Evolutionary conservation across 2,329 filamentous ascomycete genomes (phyloP).

Genomic region (Diaporthe batatas): DNA sequence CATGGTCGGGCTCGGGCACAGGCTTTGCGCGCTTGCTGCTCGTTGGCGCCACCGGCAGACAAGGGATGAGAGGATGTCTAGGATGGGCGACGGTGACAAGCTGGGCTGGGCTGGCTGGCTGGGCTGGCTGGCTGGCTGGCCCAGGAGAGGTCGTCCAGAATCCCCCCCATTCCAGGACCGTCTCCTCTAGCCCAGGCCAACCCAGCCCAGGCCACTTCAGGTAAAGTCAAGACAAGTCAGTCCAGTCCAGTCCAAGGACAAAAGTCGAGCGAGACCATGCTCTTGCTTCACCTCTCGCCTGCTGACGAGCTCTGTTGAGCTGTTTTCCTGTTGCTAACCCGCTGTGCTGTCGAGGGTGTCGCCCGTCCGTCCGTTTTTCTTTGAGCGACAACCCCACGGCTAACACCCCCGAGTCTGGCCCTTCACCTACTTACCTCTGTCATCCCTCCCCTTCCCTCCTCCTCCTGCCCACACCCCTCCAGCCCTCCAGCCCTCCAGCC

Average conservation of each 20-base stretch:
- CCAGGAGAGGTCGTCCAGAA: slow-evolving; percentile 20
- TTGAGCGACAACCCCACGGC: slow-evolving; percentile 17
- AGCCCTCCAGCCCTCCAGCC: background rate
- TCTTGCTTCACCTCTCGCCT: background rate
- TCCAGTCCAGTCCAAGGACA: slow-evolving; percentile 4
- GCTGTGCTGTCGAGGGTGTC: background rate
- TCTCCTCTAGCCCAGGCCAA: slow-evolving; percentile 20
- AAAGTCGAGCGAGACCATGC: background rate
- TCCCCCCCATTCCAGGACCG: slow-evolving; percentile 20
- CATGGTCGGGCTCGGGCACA: slow-evolving; percentile 24
- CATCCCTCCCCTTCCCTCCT: background rate
- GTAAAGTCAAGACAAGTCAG: slow-evolving; percentile 11
- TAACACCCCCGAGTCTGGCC: slow-evolving; percentile 7
- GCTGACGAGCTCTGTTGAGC: slow-evolving; percentile 18
- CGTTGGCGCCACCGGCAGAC: slow-evolving; percentile 24
- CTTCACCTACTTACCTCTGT: background rate
- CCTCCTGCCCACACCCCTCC: background rate
- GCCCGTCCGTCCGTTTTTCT: slow-evolving; percentile 25
- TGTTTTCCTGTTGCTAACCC: background rate
- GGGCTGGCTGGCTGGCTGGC: too few species aligned
- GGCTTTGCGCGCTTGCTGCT: slow-evolving; percentile 9
- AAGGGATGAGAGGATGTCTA: slow-evolving; percentile 36
- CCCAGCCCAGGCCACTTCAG: slow-evolving; percentile 3
- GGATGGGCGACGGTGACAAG: slow-evolving; percentile 32
- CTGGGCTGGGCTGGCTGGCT: background rate